These are phyloP conservation scores for Triadica sebifera DNA, from an alignment of 345 rosid species.

Conservation along the genomic window DNA sequence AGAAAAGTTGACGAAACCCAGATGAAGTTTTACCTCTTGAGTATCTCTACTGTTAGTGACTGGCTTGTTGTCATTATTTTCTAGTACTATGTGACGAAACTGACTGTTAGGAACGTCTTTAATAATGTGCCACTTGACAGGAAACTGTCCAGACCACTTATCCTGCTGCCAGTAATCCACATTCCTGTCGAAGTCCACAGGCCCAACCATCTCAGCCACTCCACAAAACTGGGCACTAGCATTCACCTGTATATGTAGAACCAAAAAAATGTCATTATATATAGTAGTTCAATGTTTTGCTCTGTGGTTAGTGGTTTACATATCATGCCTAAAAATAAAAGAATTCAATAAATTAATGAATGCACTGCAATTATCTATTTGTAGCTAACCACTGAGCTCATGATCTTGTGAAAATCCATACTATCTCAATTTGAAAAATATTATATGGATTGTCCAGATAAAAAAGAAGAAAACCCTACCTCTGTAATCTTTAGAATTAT, in stretches of 20 bases:
- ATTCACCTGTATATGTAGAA: slow-evolving; percentile 53
- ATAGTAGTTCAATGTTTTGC: not conserved
- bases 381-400: not conserved
- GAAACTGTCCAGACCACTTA: slow-evolving; percentile 88
- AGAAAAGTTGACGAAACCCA: not conserved
- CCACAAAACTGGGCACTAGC: slow-evolving; percentile 88
- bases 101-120: slow-evolving; percentile 85
- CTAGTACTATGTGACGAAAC: slow-evolving; percentile 72
- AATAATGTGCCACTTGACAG: slow-evolving; percentile 76
- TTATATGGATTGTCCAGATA: not conserved
- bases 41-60: slow-evolving; percentile 92
- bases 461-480: not conserved
- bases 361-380: not conserved
- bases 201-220: slow-evolving; percentile 86
- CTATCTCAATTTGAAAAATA: not conserved
- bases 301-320: not conserved
- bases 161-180: slow-evolving; percentile 89
- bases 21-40: slow-evolving; percentile 61
- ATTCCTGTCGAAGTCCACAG: slow-evolving; percentile 74
- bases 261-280: not conserved
- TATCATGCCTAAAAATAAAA: not conserved
- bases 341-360: not conserved
- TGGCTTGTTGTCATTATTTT: slow-evolving; percentile 81
- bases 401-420: not conserved
- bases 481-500: not conserved